These are phyloP conservation scores for Moringa oleifera DNA, from an alignment of 345 rosid species.

Conservation along the genomic window DNA sequence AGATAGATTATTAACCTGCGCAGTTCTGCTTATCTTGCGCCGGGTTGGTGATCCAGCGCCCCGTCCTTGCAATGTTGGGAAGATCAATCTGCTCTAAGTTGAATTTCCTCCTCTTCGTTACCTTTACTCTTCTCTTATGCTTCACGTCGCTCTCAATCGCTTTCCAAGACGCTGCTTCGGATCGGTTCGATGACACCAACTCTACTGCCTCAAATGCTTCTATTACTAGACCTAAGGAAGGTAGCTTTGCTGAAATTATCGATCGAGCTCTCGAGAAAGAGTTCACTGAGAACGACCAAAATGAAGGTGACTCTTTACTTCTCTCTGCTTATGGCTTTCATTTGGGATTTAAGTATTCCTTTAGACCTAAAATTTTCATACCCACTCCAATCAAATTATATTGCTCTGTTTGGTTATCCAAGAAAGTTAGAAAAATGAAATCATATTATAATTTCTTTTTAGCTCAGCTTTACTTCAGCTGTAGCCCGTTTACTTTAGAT, in stretches of 20 bases:
- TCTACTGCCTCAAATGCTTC: constrained; percentile 32
- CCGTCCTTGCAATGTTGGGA: too few relatives aligned
- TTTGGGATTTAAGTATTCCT: constrained; percentile 8
- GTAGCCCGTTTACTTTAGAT: too few relatives aligned
- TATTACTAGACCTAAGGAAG: constrained; percentile 43
- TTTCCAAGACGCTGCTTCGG: constrained; percentile 16
- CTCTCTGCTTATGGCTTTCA: constrained; percentile 7
- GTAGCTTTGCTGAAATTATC: constrained; percentile 77
- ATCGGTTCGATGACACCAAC: constrained; percentile 30
- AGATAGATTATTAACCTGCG: too few relatives aligned
- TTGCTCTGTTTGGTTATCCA: not conserved
- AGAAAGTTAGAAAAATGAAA: too few relatives aligned
- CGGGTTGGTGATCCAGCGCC: too few relatives aligned
- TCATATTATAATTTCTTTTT: too few relatives aligned
- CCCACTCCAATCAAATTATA: too few relatives aligned
- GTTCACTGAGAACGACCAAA: constrained; percentile 81
- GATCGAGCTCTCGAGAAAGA: constrained; percentile 89
- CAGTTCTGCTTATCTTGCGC: too few relatives aligned
- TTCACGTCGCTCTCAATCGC: constrained; percentile 20
- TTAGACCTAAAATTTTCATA: too few relatives aligned
- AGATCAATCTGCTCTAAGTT: constrained; percentile 11
- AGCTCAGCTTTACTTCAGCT: constrained; percentile 10
- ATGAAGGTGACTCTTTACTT: constrained; percentile 45
- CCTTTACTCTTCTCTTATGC: constrained; percentile 14
- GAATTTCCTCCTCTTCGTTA: constrained; percentile 12